Percentiles rank a stretch among this genome's conserved stretches.
Evolutionary conservation across 129 eudicot species (phyloP).

Genomic region (Gnaphalium uliginosum): DNA sequence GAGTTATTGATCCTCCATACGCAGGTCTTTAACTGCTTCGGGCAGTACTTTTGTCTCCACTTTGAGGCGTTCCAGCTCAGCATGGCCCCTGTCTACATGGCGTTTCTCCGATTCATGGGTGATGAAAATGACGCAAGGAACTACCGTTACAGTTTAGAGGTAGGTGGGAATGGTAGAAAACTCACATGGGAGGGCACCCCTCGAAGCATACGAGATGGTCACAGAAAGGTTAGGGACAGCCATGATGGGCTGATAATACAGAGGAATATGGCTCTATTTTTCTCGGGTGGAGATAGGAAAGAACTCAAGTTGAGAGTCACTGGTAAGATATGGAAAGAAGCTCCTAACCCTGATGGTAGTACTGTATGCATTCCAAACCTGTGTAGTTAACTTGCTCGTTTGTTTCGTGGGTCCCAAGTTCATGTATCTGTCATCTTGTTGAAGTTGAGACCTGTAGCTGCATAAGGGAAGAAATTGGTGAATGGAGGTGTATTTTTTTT

Average conservation of each 20-base stretch:
- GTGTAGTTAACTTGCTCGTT: constrained; percentile 39
- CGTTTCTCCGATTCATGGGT: constrained; percentile 86
- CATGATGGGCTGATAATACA: constrained; percentile 87
- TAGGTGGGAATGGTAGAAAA: constrained; percentile 85
- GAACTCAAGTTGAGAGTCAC: constrained; percentile 85
- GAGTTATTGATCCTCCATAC: background rate
- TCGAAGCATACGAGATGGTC: constrained; percentile 78
- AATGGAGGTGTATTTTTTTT: constrained; percentile 23
- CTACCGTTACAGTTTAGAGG: constrained; percentile 82
- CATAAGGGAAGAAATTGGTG: constrained; percentile 11
- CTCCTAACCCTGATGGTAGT: constrained; percentile 57
- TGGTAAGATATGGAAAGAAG: constrained; percentile 90
- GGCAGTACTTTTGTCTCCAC: constrained; percentile 81
- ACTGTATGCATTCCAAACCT: constrained; percentile 59
- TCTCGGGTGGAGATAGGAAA: constrained; percentile 81
- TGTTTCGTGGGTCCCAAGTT: constrained; percentile 2
- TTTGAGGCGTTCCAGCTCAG: constrained; percentile 82
- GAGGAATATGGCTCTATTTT: constrained; percentile 85
- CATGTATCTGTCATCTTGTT: background rate
- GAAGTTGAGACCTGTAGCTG: background rate
- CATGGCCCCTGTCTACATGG: constrained; percentile 82
- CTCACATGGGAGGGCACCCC: constrained; percentile 89
- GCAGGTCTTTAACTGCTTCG: constrained; percentile 86
- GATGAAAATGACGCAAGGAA: constrained; percentile 71
- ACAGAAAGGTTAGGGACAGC: constrained; percentile 79